phyloP scores from a whole-genome alignment of 768 basidiomycete genomes.

The Asterophora lycoperdoides region DNA sequence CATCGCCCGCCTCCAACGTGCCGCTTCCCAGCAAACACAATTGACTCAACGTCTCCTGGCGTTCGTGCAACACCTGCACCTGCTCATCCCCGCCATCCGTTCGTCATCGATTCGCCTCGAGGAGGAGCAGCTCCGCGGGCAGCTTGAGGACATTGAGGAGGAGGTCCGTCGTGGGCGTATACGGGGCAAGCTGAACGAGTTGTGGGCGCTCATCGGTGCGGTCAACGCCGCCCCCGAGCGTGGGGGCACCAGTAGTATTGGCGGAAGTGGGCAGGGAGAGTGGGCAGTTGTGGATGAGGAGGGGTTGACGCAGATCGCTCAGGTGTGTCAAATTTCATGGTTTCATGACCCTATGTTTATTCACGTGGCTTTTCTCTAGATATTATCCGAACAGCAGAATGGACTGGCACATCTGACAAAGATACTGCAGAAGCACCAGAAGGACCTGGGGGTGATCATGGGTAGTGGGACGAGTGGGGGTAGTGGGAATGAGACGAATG shows the following conservation, averaged over 20 bases:
- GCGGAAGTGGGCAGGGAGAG: slow-evolving; percentile 36
- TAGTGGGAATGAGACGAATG: slow-evolving; percentile 13
- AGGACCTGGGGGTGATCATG: slow-evolving; percentile 63
- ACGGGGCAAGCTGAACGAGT: slow-evolving; percentile 71
- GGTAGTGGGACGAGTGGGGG: slow-evolving; percentile 33
- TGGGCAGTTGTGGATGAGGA: slow-evolving; percentile 90
- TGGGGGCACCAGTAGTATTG: slow-evolving; percentile 38
- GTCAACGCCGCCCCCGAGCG: slow-evolving; percentile 58
- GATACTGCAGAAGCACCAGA: slow-evolving; percentile 58
- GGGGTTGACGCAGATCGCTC: slow-evolving; percentile 69
- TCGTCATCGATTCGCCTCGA: slow-evolving; percentile 73
- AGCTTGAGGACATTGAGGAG: slow-evolving; percentile 70
- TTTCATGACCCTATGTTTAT: not conserved
- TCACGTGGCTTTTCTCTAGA: slow-evolving; percentile 33
- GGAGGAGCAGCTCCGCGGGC: slow-evolving; percentile 70
- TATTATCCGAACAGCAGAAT: slow-evolving; percentile 72
- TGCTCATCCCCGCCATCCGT: slow-evolving; percentile 73
- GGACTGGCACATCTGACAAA: slow-evolving; percentile 79
- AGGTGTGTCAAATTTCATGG: slow-evolving; percentile 52
- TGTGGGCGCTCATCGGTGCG: slow-evolving; percentile 82
- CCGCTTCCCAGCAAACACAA: slow-evolving; percentile 60
- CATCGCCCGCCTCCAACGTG: slow-evolving; percentile 60
- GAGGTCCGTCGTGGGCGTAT: slow-evolving; percentile 63
- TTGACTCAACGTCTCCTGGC: slow-evolving; percentile 64
- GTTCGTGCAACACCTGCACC: slow-evolving; percentile 71